These are phyloP conservation scores for Elaeis oleifera DNA, from an alignment of 202 grass and related monocot species.

Conservation along the genomic window DNA sequence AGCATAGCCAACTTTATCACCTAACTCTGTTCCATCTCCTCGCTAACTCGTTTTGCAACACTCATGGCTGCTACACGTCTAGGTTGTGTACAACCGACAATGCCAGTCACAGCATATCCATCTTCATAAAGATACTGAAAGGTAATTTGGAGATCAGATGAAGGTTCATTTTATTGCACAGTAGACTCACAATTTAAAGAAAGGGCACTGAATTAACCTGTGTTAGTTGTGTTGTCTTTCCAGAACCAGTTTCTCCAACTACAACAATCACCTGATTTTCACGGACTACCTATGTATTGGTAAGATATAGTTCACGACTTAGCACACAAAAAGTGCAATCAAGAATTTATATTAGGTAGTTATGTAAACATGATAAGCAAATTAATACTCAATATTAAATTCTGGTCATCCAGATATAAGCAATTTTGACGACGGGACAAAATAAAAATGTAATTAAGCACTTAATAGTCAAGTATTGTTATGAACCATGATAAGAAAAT, in stretches of 20 bases:
- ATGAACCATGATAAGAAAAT: too few relatives aligned
- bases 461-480: too few relatives aligned
- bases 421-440: too few relatives aligned
- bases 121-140: conserved; percentile 89
- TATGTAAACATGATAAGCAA: too few relatives aligned
- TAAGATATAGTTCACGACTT: background rate
- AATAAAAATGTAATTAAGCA: too few relatives aligned
- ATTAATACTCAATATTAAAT: too few relatives aligned
- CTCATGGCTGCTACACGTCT: conserved; percentile 99
- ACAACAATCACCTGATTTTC: conserved; percentile 97
- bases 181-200: background rate
- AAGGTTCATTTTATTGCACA: background rate
- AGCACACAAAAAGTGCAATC: too few relatives aligned
- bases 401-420: too few relatives aligned
- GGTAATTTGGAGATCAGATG: conserved; percentile 1
- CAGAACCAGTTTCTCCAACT: conserved; percentile 98
- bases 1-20: conserved; percentile 87
- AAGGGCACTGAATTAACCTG: conserved; percentile 25
- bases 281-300: conserved; percentile 60
- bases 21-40: conserved; percentile 99
- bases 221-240: conserved; percentile 92
- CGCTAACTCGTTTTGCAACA: conserved; percentile 93
- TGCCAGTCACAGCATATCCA: conserved; percentile 68
- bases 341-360: too few relatives aligned
- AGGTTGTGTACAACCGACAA: conserved; percentile 95